phyloP scores from a whole-genome alignment of 495 filamentous ascomycete species.

The Penicillium ochrochloron region DNA sequence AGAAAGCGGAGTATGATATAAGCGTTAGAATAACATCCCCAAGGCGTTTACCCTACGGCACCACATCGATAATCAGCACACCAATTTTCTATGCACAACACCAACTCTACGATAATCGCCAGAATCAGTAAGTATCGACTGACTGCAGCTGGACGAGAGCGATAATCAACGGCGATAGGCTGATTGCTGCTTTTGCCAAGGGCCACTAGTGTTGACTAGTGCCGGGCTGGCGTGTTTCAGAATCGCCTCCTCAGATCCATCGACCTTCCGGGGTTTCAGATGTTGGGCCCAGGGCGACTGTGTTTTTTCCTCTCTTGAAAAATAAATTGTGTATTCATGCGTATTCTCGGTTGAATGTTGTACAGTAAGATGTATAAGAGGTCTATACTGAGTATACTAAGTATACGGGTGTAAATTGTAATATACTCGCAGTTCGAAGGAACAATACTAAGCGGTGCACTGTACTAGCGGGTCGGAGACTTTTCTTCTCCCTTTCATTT shows the following conservation, averaged over 20 bases:
- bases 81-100: neutral
- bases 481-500: slow-evolving; percentile 4
- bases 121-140: slow-evolving; percentile 24
- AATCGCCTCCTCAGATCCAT: slow-evolving; percentile 30
- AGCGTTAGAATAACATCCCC: neutral
- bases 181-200: slow-evolving; percentile 14
- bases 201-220: slow-evolving; percentile 28
- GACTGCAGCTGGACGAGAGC: neutral
- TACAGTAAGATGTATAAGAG: no score
- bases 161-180: slow-evolving; percentile 15
- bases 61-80: neutral
- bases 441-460: no score
- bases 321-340: neutral
- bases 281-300: slow-evolving; percentile 5
- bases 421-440: neutral
- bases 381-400: neutral
- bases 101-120: slow-evolving; percentile 1
- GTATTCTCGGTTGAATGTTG: slow-evolving; percentile 1
- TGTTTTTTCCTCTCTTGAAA: neutral
- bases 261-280: slow-evolving; percentile 33
- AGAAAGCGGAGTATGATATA: neutral
- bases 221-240: slow-evolving; percentile 35
- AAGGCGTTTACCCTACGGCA: neutral
- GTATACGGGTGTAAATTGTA: neutral
- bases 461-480: neutral